These are phyloP conservation scores for Paramecium octaurelia DNA, from an alignment of 73 alveolate species.

Conservation along the genomic window DNA sequence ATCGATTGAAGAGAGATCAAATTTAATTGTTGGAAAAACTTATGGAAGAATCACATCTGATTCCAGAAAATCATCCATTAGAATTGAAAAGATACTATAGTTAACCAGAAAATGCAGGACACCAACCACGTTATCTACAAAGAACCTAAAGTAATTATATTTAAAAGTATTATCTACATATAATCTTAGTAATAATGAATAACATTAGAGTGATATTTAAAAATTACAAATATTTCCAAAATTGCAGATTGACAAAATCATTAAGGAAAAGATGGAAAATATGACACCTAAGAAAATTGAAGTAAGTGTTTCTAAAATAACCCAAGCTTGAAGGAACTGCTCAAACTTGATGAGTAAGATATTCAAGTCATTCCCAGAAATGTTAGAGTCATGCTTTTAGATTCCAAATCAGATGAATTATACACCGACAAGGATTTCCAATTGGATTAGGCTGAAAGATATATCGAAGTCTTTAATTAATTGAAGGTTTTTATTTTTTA, in stretches of 20 bases:
- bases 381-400: conserved; percentile 27
- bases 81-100: background rate
- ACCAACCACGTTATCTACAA: background rate
- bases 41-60: conserved; percentile 4
- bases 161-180: background rate
- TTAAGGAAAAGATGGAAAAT: background rate
- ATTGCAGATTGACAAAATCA: background rate
- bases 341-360: conserved; percentile 21
- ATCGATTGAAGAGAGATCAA: background rate
- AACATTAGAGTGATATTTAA: background rate
- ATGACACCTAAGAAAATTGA: conserved; percentile 10
- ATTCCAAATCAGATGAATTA: conserved; percentile 39
- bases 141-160: background rate
- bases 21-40: background rate
- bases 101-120: background rate
- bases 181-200: background rate
- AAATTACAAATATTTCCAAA: background rate
- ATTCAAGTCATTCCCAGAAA: conserved; percentile 7
- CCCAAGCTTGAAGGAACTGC: conserved; percentile 35
- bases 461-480: background rate
- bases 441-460: background rate
- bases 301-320: conserved; percentile 2
- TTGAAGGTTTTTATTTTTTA: background rate
- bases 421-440: conserved; percentile 16
- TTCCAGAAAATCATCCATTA: background rate